Conservation (phyloP, 805 yeast genomes). For the Ascoidea tarda region DNA sequence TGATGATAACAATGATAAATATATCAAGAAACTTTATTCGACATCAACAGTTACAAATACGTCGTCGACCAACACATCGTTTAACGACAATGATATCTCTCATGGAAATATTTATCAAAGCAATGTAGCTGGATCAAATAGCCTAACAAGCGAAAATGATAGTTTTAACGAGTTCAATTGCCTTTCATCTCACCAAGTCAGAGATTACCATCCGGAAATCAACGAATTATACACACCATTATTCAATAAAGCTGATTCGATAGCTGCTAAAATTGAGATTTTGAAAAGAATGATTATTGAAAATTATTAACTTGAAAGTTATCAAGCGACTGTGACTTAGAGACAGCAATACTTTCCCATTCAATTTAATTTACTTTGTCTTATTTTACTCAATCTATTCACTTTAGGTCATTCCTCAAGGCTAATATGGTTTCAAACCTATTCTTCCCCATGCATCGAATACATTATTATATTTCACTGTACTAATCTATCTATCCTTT, state of each 20-base stretch:
- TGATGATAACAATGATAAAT: neutral
- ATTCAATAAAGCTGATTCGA: constrained; percentile 6
- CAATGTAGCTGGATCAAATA: neutral
- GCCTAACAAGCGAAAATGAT: neutral
- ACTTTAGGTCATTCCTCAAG: too few relatives aligned
- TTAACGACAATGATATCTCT: neutral
- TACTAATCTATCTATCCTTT: too few relatives aligned
- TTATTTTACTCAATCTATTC: too few relatives aligned
- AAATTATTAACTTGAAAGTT: neutral
- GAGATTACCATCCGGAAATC: constrained; percentile 9
- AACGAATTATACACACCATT: constrained; percentile 6
- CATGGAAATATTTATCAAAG: neutral
- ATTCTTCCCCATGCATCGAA: too few relatives aligned
- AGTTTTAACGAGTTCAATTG: neutral
- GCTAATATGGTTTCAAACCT: too few relatives aligned
- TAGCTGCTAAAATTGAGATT: constrained; percentile 7
- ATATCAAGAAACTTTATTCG: neutral
- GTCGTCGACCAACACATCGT: neutral
- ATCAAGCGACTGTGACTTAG: neutral
- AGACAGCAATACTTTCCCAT: too few relatives aligned
- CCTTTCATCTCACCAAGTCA: constrained; percentile 1
- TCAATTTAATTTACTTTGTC: too few relatives aligned
- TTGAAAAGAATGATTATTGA: constrained; percentile 4
- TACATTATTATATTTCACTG: too few relatives aligned
- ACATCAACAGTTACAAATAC: neutral